Evolutionary conservation across 106 monocot species (phyloP).

Genomic region (Alisma plantagoaquatica): DNA sequence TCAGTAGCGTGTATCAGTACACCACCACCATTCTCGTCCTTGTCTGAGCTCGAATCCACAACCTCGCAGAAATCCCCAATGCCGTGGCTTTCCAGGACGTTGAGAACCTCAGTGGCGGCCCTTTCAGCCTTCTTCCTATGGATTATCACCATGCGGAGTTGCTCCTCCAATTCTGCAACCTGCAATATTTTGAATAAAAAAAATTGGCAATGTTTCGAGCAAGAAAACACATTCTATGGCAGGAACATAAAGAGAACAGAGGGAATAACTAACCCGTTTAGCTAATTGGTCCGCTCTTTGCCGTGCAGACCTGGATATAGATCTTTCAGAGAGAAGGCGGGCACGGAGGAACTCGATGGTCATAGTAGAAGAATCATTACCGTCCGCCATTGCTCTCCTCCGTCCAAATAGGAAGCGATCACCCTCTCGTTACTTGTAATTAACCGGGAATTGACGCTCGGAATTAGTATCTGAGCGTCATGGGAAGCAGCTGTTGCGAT

Average conservation of each 20-base stretch:
- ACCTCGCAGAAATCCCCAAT: conserved; percentile 33
- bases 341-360: conserved; percentile 94
- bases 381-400: too few relatives aligned
- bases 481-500: too few relatives aligned
- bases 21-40: conserved; percentile 23
- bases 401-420: too few relatives aligned
- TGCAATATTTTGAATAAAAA: conserved; percentile 14
- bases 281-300: conserved; percentile 84
- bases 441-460: too few relatives aligned
- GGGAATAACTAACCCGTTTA: conserved; percentile 43
- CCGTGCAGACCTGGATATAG: conserved; percentile 70
- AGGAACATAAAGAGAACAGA: not conserved
- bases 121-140: conserved; percentile 87
- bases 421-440: too few relatives aligned
- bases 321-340: conserved; percentile 87
- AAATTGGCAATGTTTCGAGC: not conserved
- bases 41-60: conserved; percentile 58
- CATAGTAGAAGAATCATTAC: conserved; percentile 77
- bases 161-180: conserved; percentile 88
- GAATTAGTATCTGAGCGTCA: too few relatives aligned
- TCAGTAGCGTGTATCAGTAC: too few relatives aligned
- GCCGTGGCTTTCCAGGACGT: conserved; percentile 71
- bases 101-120: conserved; percentile 61
- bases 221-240: not conserved
- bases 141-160: conserved; percentile 44